Base-by-base conservation (phyloP, 352 stramenopile species). In the Saprolegnia parasitica region DNA sequence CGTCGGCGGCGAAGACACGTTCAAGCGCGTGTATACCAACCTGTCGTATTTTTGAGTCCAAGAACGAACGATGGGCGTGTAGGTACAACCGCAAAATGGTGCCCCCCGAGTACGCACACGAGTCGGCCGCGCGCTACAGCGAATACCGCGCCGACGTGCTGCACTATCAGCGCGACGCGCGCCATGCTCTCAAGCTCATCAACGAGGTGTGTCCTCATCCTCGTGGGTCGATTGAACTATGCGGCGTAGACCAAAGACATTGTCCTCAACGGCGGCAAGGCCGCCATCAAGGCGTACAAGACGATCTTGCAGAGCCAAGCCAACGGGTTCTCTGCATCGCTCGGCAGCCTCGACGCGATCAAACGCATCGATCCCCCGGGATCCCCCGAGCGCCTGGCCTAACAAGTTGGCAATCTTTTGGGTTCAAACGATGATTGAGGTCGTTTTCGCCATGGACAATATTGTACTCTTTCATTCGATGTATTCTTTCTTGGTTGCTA, bases 271-370 rank as follows among this genome's bases (percentile, higher is more conserved):
- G 89, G 84, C 32, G 84, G 84, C 4, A 91, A 90, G 39, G 83
- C 81, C 11, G 86, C 86, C 24, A 88, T 93, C 67, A 91, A 91
- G 71, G 83, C 91, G 10, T 94, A 92, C 81, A 93, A 92, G 78
- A 91, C 84, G 8, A 47, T 77, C 75, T 62, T 91, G 90, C 72
- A 84, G 89, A 56, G 76, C 77, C 32, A 76, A 66, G 63, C 87
- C 67, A 67, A 89, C 13, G 42, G 42, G 13, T 15, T n/a, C 11
- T 49, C 42, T 2, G 42, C 42, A 8, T 49, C 42, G 1, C 13
- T 49, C 13, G 42, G 42, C 3, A 49, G 42, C 18, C 42, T 49
- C 42, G 42, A 49, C 5, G 29, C 29, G 29, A 35, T 35, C 5
- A 49, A 49, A 49, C 3, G 42, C 42, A 11, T 49, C 13, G 13